Percentiles rank a stretch among this genome's conserved stretches.
Conservation (phyloP, 345 rosid genomes). For the Adansonia digitata region DNA sequence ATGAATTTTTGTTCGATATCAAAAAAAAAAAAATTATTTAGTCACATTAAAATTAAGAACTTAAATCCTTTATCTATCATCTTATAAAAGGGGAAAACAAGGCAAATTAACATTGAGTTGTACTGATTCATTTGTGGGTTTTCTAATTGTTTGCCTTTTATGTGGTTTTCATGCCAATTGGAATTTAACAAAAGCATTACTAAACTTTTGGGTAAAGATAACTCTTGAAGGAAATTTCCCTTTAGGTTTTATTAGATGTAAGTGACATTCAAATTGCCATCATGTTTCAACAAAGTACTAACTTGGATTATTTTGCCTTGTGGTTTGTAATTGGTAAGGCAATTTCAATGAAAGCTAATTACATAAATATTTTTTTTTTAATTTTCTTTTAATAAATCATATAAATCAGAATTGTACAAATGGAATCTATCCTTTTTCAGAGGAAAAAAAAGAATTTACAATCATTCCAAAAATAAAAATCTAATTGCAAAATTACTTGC, state of each 20-base stretch:
- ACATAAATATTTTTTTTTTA: no score
- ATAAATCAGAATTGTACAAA: background rate
- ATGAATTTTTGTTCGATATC: no score
- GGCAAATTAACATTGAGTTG: background rate
- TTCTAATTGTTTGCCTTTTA: background rate
- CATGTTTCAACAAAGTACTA: background rate
- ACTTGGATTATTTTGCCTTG: background rate
- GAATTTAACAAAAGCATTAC: background rate
- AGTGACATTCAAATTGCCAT: background rate
- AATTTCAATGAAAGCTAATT: background rate
- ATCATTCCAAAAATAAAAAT: no score
- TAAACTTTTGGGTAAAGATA: background rate
- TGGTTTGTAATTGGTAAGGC: background rate
- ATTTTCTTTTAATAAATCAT: background rate
- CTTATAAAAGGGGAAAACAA: background rate
- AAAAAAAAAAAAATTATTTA: no score
- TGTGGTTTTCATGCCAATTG: background rate
- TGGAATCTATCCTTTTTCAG: background rate
- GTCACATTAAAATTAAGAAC: no score
- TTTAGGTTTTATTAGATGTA: background rate
- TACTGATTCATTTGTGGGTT: background rate
- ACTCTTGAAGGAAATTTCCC: slow-evolving; percentile 8
- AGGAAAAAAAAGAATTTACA: no score
- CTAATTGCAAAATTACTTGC: no score
- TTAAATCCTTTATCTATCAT: no score